These are phyloP conservation scores for Mycena citricolor DNA, from an alignment of 1,284 basidiomycete genomes.

Conservation along the genomic window DNA sequence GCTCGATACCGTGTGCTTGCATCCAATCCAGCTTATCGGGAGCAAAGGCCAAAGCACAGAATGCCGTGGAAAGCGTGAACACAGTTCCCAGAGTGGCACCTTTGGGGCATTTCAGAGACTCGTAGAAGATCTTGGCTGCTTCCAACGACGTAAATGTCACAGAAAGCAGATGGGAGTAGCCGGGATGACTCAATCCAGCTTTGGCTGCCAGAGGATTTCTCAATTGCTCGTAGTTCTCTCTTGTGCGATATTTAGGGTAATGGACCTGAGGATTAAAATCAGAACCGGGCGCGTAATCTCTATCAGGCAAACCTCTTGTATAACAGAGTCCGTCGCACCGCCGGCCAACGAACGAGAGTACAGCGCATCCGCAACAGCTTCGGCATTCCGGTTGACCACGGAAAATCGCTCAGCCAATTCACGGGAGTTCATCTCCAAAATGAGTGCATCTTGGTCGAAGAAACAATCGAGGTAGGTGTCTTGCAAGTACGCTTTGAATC, in stretches of 20 bases:
- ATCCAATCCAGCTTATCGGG: slow-evolving; percentile 93
- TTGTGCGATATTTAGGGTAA: slow-evolving; percentile 87
- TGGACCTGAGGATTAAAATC: too few species aligned
- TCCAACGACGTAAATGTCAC: slow-evolving; percentile 75
- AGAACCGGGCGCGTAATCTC: too few species aligned
- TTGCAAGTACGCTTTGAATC: slow-evolving; percentile 62
- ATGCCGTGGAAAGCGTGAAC: slow-evolving; percentile 82
- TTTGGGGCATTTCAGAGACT: slow-evolving; percentile 80
- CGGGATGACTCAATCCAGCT: slow-evolving; percentile 51
- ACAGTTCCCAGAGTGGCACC: slow-evolving; percentile 94
- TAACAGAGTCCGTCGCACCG: slow-evolving; percentile 3
- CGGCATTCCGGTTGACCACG: slow-evolving; percentile 81
- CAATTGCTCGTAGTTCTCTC: slow-evolving; percentile 71
- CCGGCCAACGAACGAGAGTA: slow-evolving; percentile 53
- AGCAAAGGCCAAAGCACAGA: slow-evolving; percentile 85
- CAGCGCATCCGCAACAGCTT: slow-evolving; percentile 79
- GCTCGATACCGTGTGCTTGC: slow-evolving; percentile 77
- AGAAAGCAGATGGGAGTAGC: slow-evolving; percentile 91
- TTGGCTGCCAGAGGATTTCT: slow-evolving; percentile 31
- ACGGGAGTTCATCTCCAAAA: slow-evolving; percentile 96
- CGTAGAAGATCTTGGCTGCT: slow-evolving; percentile 85
- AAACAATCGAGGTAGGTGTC: slow-evolving; percentile 81
- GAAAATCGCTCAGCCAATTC: slow-evolving; percentile 81
- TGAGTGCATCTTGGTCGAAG: slow-evolving; percentile 91
- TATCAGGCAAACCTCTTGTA: slow-evolving; percentile 11